phyloP scores from a whole-genome alignment of 805 yeast genomes.

The Kluyveromyces lactis region DNA sequence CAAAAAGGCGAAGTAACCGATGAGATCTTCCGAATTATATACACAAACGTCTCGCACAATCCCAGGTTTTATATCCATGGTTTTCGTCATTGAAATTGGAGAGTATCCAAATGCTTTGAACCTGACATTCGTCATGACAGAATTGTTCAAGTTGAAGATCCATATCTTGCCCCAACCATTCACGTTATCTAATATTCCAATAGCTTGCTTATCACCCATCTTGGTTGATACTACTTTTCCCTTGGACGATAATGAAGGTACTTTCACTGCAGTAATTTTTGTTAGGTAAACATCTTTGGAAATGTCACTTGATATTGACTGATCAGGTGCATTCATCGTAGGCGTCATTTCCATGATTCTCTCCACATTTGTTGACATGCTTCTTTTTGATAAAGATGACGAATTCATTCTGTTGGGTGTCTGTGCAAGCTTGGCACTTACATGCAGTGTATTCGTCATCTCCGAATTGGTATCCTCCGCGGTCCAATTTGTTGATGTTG shows the following conservation, averaged over 20 bases:
- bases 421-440: not conserved
- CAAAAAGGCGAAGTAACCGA: constrained; percentile 13
- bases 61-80: constrained; percentile 8
- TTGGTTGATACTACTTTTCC: constrained; percentile 33
- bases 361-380: constrained; percentile 25
- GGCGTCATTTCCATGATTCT: constrained; percentile 14
- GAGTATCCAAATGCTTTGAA: constrained; percentile 24
- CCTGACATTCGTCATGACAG: constrained; percentile 18
- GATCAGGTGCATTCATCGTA: constrained; percentile 22
- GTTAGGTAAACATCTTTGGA: constrained; percentile 69
- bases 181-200: constrained; percentile 43
- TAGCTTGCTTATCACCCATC: constrained; percentile 50
- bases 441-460: not conserved
- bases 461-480: constrained; percentile 5
- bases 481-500: constrained; percentile 10
- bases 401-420: constrained; percentile 1
- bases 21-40: constrained; percentile 7
- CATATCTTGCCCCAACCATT: constrained; percentile 41
- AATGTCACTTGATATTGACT: constrained; percentile 35
- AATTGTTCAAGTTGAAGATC: constrained; percentile 27
- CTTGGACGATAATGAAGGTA: constrained; percentile 23
- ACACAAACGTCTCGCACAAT: constrained; percentile 6
- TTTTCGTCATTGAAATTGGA: constrained; percentile 10
- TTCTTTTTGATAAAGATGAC: constrained; percentile 11
- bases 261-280: constrained; percentile 33